Conservation (phyloP, 176 grass and related monocot species). For the Oryza meyeriana region DNA sequence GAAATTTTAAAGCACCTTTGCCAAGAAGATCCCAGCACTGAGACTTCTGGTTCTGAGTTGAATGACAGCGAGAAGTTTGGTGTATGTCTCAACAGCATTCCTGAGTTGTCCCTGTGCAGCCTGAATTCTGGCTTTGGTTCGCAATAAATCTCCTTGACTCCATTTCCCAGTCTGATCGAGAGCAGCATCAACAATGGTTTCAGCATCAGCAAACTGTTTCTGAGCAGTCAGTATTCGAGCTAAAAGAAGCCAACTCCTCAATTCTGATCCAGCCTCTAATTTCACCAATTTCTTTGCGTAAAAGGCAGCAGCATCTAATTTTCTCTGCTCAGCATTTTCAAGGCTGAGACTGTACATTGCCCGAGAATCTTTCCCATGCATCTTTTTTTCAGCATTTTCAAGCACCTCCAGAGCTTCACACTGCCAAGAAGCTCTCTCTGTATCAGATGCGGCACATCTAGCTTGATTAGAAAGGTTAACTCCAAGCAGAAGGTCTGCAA, state of each 20-base stretch:
- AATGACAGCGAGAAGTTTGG: conserved; percentile 78
- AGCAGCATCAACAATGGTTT: conserved; percentile 73
- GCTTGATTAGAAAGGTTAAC: conserved; percentile 73
- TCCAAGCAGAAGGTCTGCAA: conserved; percentile 67
- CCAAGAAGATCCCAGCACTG: conserved; percentile 48
- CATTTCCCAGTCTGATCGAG: conserved; percentile 88
- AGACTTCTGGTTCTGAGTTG: conserved; percentile 70
- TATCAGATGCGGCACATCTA: conserved; percentile 70
- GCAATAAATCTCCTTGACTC: conserved; percentile 63
- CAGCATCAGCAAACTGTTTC: conserved; percentile 73
- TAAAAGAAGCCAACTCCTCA: conserved; percentile 89
- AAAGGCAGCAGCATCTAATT: conserved; percentile 74
- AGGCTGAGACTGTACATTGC: conserved; percentile 68
- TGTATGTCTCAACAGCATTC: conserved; percentile 78
- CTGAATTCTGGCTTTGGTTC: conserved; percentile 89
- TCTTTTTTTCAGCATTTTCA: conserved; percentile 62
- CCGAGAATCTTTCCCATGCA: conserved; percentile 56
- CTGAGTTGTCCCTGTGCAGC: conserved; percentile 63
- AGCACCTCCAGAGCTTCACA: conserved; percentile 68
- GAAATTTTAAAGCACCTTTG: conserved; percentile 54
- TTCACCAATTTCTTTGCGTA: conserved; percentile 79
- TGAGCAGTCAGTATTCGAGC: conserved; percentile 86
- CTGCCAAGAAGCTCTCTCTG: conserved; percentile 67
- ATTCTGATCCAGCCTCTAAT: conserved; percentile 77
- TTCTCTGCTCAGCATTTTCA: conserved; percentile 93